Evolutionary conservation across 768 basidiomycete genomes (phyloP).

Genomic region (Myochromella boudieri): DNA sequence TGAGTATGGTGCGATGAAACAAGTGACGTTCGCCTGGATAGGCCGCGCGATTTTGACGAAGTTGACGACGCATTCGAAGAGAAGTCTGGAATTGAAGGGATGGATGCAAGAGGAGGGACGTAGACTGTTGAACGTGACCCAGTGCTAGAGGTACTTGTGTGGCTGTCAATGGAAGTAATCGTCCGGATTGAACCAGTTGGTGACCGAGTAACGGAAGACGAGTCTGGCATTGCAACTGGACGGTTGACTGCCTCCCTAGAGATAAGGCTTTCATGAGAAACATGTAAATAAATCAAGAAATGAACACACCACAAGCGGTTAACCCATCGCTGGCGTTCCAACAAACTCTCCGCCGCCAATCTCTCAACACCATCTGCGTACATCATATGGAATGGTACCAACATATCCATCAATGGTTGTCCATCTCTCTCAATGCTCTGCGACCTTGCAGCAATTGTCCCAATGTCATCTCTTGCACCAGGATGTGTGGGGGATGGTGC

Average conservation of each 20-base stretch:
- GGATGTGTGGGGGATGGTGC: conserved; percentile 83
- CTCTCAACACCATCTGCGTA: conserved; percentile 90
- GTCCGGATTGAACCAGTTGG: conserved; percentile 65
- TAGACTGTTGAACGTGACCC: conserved; percentile 76
- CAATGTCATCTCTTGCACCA: conserved; percentile 80
- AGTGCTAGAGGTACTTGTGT: conserved; percentile 39
- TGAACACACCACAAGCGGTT: conserved; percentile 77
- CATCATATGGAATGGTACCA: conserved; percentile 89
- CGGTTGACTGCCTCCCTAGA: conserved; percentile 78
- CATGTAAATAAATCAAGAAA: conserved; percentile 6
- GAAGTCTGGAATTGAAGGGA: conserved; percentile 72
- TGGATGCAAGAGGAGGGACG: conserved; percentile 69
- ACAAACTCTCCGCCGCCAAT: conserved; percentile 82
- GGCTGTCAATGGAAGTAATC: conserved; percentile 57
- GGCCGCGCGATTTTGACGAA: conserved; percentile 23
- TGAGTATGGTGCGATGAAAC: conserved; percentile 59
- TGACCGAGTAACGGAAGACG: conserved; percentile 49
- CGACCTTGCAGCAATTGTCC: conserved; percentile 74
- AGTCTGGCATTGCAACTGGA: conserved; percentile 44
- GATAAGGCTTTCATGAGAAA: conserved; percentile 2
- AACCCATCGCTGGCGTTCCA: conserved; percentile 89
- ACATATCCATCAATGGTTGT: conserved; percentile 60
- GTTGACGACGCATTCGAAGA: conserved; percentile 29
- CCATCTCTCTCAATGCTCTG: conserved; percentile 52
- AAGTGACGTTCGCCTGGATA: conserved; percentile 44